Base-by-base conservation (phyloP, 345 rosid species). In the Aegle marmelos region DNA sequence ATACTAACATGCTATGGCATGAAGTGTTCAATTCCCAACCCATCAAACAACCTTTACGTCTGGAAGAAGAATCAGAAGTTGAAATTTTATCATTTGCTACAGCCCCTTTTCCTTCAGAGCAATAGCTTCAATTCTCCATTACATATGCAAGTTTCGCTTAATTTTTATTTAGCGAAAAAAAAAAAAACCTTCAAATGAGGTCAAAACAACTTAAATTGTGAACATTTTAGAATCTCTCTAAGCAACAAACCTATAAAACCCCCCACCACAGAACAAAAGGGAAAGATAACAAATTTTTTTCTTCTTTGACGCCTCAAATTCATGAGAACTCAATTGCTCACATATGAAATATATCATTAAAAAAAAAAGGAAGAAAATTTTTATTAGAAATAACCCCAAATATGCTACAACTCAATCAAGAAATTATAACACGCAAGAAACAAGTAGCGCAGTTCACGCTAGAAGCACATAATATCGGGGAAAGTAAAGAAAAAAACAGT, bases 71-170 rank as follows among this genome's bases (percentile, higher is more conserved):
- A 81, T 80, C 86, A 73, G 82, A 75, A 56, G 81, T 74, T 34
- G 89, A 80, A 34, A 79, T 71, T 57, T 76, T 30, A 65, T 74
- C 88, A 70, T 67, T 82, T 28, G 86, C 69, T 16, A 68, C 76
- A 27, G 70, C 57, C 6, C 73, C 89, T 57, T 81, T 86, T 68
- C 83, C 87, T 70, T 82, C 86, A 72, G 83, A 78, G 61, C 83
- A 82, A 83, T 62, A 85, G 78, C 84, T 84, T 90, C 91, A 85
- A 80, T 89, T 82, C 77, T 88, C 90, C 90, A 88, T 90, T 73
- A 72, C 53, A 66, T 24, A 72, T 13, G 33, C 69, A 57, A 41
- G 25, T 1, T 45, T 13, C 50, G 1, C 17, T 13, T 11, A 11
- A 45, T 11, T 45, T 17, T 45, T 45, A 45, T 39, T 39, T 37